Conservation (phyloP, 179 eudicot species). For the Beta corolliflora region DNA sequence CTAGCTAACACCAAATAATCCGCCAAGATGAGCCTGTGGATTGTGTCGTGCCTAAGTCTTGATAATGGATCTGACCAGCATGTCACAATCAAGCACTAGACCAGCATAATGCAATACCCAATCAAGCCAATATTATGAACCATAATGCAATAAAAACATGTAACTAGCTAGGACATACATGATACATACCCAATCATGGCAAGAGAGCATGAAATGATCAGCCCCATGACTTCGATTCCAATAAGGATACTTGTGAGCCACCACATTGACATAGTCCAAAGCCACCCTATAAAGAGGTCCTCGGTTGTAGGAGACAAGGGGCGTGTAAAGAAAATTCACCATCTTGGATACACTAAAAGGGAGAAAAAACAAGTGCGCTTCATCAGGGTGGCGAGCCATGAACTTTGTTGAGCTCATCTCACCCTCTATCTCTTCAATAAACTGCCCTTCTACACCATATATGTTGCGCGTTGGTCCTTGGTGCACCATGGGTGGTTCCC, state of each 20-base stretch:
- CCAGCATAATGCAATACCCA: too few relatives aligned
- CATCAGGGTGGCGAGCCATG: constrained; percentile 35
- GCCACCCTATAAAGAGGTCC: constrained; percentile 36
- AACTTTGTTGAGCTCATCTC: constrained; percentile 23
- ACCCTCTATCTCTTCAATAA: constrained; percentile 46
- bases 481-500: constrained; percentile 47
- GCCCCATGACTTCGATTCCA: constrained; percentile 52
- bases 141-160: not conserved
- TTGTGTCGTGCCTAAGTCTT: too few relatives aligned
- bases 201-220: constrained; percentile 60
- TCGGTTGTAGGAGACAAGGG: constrained; percentile 30
- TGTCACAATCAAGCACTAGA: too few relatives aligned
- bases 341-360: constrained; percentile 44
- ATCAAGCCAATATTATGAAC: too few relatives aligned
- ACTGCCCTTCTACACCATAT: constrained; percentile 50
- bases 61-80: too few relatives aligned
- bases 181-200: constrained; percentile 57
- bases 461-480: constrained; percentile 39
- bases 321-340: constrained; percentile 30
- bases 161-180: not conserved
- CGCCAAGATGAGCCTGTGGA: too few relatives aligned
- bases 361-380: constrained; percentile 47
- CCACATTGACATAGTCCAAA: constrained; percentile 40
- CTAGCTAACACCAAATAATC: too few relatives aligned
- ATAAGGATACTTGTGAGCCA: constrained; percentile 40